phyloP scores from a whole-genome alignment of 768 basidiomycete species.

The Leccinum sublutescens region DNA sequence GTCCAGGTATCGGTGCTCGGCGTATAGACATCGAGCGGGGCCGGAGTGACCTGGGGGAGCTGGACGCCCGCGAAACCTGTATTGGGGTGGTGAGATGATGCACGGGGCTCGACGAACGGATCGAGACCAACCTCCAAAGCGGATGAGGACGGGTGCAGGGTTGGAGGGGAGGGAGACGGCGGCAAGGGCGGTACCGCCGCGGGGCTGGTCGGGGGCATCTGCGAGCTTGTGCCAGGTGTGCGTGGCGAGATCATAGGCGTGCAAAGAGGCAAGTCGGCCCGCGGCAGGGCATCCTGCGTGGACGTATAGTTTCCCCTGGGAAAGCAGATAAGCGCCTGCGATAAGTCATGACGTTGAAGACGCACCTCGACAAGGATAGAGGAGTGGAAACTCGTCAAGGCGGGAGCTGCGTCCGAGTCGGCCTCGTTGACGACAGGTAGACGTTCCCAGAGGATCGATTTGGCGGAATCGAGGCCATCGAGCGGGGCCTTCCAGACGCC shows the following conservation, averaged over 20 bases:
- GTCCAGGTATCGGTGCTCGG: slow-evolving; percentile 24
- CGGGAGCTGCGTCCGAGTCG: slow-evolving; percentile 29
- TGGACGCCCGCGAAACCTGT: slow-evolving; percentile 38
- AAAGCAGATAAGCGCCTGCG: background rate
- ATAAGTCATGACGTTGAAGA: background rate
- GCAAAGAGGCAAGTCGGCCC: slow-evolving; percentile 37
- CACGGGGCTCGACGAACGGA: rapidly evolving
- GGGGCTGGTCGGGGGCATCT: slow-evolving; percentile 37
- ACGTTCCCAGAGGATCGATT: slow-evolving; percentile 30
- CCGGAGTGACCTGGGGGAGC: slow-evolving; percentile 27
- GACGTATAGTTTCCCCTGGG: slow-evolving; percentile 34
- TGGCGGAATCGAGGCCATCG: background rate
- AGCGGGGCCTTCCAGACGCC: slow-evolving; percentile 32
- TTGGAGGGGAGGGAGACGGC: slow-evolving; percentile 20
- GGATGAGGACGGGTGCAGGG: slow-evolving; percentile 29
- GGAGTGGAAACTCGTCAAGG: slow-evolving; percentile 37
- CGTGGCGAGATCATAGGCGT: slow-evolving; percentile 32
- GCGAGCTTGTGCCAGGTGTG: slow-evolving; percentile 33
- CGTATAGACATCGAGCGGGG: slow-evolving; percentile 37
- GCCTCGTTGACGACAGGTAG: slow-evolving; percentile 28
- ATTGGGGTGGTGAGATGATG: background rate
- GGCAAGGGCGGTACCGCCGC: slow-evolving; percentile 42
- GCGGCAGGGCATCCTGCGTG: slow-evolving; percentile 41
- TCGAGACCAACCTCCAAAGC: slow-evolving; percentile 34
- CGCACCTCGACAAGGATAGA: slow-evolving; percentile 31